Evolutionary conservation across 352 stramenopile genomes (phyloP).

Genomic region (Lagenidium giganteum): DNA sequence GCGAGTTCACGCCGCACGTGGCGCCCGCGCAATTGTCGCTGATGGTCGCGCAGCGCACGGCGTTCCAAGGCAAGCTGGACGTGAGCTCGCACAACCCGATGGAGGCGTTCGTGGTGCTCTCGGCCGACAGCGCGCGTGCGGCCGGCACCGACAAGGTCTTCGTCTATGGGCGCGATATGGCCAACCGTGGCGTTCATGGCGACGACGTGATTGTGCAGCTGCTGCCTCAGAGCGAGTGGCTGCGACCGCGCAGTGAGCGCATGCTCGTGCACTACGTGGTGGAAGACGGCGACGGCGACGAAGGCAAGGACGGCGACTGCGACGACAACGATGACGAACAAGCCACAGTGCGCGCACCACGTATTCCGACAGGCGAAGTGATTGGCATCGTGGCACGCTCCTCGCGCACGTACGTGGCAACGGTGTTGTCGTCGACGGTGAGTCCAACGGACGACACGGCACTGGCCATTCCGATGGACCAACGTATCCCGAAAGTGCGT

Average conservation of each 20-base stretch:
- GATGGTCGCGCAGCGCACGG: slow-evolving; percentile 18
- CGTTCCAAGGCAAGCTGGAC: slow-evolving; percentile 52
- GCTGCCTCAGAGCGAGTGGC: slow-evolving; percentile 78
- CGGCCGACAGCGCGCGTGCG: slow-evolving; percentile 19
- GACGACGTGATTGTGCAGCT: slow-evolving; percentile 95
- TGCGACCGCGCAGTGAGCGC: slow-evolving; percentile 49
- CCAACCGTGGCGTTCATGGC: slow-evolving; percentile 97
- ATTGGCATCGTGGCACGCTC: slow-evolving; percentile 84
- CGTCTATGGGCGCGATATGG: slow-evolving; percentile 69
- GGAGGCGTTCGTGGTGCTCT: slow-evolving; percentile 66
- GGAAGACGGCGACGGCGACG: slow-evolving; percentile 33
- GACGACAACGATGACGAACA: background rate
- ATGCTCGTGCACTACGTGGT: slow-evolving; percentile 65
- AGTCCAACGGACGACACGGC: slow-evolving; percentile 54
- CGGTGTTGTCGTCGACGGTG: slow-evolving; percentile 64
- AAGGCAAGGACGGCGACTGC: slow-evolving; percentile 1
- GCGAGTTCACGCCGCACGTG: slow-evolving; percentile 59
- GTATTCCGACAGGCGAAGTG: slow-evolving; percentile 72
- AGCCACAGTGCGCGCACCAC: background rate
- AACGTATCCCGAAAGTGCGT: slow-evolving; percentile 73
- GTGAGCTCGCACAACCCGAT: slow-evolving; percentile 70
- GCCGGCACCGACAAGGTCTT: slow-evolving; percentile 48
- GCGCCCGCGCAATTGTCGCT: slow-evolving; percentile 28
- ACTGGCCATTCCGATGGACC: slow-evolving; percentile 78
- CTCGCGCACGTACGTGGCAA: slow-evolving; percentile 59